A percentile compares a stretch with the other conserved stretches of the same genome.
These are phyloP conservation scores for Ogataea trehalophila DNA, from an alignment of 805 yeast species.

Conservation along the genomic window DNA sequence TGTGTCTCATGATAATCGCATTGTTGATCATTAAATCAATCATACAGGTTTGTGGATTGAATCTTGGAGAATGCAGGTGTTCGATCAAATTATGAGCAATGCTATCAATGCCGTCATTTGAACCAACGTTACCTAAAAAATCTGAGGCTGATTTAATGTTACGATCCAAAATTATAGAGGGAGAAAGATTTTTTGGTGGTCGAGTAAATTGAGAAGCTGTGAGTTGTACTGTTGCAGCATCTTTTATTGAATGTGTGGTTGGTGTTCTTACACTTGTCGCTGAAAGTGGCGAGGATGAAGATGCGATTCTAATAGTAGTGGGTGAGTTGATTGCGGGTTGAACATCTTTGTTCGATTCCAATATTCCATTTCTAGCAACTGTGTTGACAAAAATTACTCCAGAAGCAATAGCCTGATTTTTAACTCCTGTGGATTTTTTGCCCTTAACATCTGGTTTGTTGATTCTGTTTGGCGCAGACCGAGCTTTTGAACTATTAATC, in stretches of 20 bases:
- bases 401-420: neutral
- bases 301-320: neutral
- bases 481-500: neutral
- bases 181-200: neutral
- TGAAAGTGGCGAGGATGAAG: neutral
- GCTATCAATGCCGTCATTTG: neutral
- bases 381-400: conserved; percentile 1
- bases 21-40: conserved; percentile 7
- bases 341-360: neutral
- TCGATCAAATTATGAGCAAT: conserved; percentile 5
- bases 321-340: neutral
- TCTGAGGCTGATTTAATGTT: no score
- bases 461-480: neutral
- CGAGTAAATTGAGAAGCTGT: neutral
- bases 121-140: neutral
- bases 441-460: neutral
- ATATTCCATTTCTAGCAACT: neutral
- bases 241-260: neutral
- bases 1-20: conserved; percentile 1
- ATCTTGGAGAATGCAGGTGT: conserved; percentile 8
- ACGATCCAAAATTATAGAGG: no score
- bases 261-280: neutral
- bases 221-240: neutral
- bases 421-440: neutral
- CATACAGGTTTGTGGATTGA: conserved; percentile 2